phyloP scores from a whole-genome alignment of 2,329 filamentous ascomycete genomes.

The Aphanoascus verrucosus region DNA sequence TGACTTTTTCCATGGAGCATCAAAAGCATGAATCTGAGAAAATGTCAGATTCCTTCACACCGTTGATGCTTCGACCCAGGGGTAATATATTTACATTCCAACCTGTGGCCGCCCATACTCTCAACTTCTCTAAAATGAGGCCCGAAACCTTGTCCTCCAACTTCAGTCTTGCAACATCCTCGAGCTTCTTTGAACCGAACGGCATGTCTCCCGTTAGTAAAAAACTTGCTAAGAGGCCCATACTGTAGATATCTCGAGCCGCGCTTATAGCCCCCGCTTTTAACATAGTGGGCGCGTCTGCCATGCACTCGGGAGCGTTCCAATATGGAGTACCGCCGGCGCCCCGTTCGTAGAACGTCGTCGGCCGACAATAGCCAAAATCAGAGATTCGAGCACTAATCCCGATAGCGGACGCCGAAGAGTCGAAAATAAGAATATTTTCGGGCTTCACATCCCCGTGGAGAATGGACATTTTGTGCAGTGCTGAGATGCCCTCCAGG shows the following conservation, averaged over 20 bases:
- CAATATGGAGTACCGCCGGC: slow-evolving; percentile 3
- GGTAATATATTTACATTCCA: neutral
- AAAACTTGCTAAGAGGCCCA: neutral
- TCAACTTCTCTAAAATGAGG: neutral
- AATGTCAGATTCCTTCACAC: neutral
- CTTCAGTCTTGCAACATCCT: slow-evolving; percentile 3
- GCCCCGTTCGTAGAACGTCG: neutral
- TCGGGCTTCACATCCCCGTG: slow-evolving; percentile 1
- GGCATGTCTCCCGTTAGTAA: slow-evolving; percentile 1
- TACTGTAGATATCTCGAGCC: neutral
- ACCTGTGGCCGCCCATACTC: neutral
- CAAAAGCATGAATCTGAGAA: neutral
- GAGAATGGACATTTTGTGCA: neutral
- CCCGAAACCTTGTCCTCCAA: neutral
- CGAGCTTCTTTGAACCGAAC: neutral
- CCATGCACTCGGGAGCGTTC: neutral
- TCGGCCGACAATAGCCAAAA: neutral
- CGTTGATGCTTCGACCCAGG: neutral
- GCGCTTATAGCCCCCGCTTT: neutral
- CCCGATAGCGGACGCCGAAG: neutral
- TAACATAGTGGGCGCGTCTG: neutral
- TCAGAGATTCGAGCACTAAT: neutral
- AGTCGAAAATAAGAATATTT: slow-evolving; percentile 1
- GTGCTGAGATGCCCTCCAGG: neutral
- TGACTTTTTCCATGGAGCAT: neutral